Base-by-base conservation (phyloP, 1,284 basidiomycete species). In the Rhodotorula sp. region DNA sequence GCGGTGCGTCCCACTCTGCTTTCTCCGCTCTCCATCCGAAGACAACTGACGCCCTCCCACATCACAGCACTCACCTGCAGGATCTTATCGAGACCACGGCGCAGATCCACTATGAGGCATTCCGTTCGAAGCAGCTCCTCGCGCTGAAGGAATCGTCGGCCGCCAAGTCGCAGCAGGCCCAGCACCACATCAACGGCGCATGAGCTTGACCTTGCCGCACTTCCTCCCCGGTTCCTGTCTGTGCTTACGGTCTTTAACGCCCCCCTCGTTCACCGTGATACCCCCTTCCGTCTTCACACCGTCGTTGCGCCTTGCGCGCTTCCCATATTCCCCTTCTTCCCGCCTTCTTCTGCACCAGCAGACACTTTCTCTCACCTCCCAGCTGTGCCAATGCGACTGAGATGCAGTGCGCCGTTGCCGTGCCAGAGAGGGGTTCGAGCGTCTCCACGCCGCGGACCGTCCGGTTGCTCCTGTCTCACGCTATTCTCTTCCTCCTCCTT, bases 51-150 rank as follows among this genome's bases (percentile, higher is more conserved):
- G 51, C 7, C 48, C 6, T 22, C 3, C 25, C 27, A 58, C 44
- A 12, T 51, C 29, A 56, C 70, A 91, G 94, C 83, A 96, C 96
- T 44, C 96, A 99, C 84, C 84, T 99, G 79, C 97, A 99, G 83
- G 97, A 99, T 82, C 84, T 99, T 79, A 98, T 99, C 82, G 96
- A 99, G 86, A 97, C 96, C 67, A 99, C 96, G 5, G 92, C 95
- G 15, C 92, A 96, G 83, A 97, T 97, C 82, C 97, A 99, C 84
- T 99, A 99, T 84, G 97, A 99, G 86, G 94, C 95, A 15, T 99
- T 99, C 91, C 89, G 96, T 77, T 95, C 92, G 79, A 98, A 97
- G 86, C 97, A 99, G 85, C 83, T 96, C 76, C 85, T 96, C 64
- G 94, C 94, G 36, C 87, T 96, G 79, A 96, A 96, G 86, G 93